Evolutionary conservation across 2,329 filamentous ascomycete genomes (phyloP).

Genomic region (Colletotrichum cuscutae): DNA sequence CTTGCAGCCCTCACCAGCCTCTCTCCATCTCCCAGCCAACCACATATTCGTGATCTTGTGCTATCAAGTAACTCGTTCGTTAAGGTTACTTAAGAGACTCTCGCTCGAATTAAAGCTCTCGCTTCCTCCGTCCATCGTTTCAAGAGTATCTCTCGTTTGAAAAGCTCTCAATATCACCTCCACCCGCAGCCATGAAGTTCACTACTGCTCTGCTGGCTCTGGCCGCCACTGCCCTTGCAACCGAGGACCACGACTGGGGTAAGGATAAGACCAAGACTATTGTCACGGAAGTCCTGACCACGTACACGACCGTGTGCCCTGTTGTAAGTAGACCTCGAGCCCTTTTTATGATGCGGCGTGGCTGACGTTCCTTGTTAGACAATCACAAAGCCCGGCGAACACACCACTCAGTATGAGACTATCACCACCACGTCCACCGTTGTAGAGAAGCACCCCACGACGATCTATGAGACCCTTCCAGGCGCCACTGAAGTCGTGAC

Average conservation of each 20-base stretch:
- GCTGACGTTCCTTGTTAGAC: neutral
- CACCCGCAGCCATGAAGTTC: conserved; percentile 29
- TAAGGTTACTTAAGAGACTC: conserved; percentile 37
- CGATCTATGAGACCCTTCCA: conserved; percentile 46
- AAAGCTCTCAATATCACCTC: neutral
- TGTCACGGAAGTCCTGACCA: conserved; percentile 3
- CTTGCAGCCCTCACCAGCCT: conserved; percentile 28
- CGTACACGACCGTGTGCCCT: conserved; percentile 25
- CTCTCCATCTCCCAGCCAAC: conserved; percentile 30
- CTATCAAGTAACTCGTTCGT: conserved; percentile 35
- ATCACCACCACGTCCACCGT: conserved; percentile 43
- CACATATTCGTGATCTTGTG: conserved; percentile 18
- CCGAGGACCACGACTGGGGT: conserved; percentile 27
- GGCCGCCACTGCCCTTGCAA: conserved; percentile 25
- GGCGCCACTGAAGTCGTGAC: conserved; percentile 47
- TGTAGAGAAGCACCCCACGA: conserved; percentile 44
- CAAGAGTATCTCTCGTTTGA: conserved; percentile 16
- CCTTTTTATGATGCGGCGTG: neutral
- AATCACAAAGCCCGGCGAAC: conserved; percentile 35
- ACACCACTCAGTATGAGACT: conserved; percentile 38
- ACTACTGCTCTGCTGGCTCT: conserved; percentile 28
- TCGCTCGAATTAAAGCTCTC: conserved; percentile 29
- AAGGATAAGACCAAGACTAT: conserved; percentile 32
- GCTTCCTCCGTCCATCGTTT: conserved; percentile 18
- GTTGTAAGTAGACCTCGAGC: neutral